Conservation (phyloP, 2,329 filamentous ascomycete species). For the Westerdykella aurantiaca region DNA sequence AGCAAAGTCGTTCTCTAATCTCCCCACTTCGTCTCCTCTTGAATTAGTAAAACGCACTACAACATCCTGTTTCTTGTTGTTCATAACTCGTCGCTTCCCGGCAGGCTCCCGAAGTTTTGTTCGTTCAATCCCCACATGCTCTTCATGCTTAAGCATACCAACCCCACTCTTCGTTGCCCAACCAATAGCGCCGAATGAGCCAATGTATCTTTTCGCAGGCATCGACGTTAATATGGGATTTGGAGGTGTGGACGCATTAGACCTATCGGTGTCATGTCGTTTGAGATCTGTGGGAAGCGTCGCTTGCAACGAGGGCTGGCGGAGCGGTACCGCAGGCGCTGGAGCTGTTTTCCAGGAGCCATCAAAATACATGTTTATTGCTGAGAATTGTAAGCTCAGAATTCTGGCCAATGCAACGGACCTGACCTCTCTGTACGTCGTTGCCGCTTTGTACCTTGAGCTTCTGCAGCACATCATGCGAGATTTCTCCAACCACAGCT, state of each 20-base stretch:
- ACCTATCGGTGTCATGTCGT: slow-evolving; percentile 22
- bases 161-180: slow-evolving; percentile 86
- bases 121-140: slow-evolving; percentile 79
- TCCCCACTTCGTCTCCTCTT: slow-evolving; percentile 74
- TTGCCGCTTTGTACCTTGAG: slow-evolving; percentile 48
- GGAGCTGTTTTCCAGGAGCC: slow-evolving; percentile 52
- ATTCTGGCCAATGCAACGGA: neutral
- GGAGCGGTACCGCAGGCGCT: slow-evolving; percentile 7
- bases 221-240: slow-evolving; percentile 32
- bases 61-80: slow-evolving; percentile 68
- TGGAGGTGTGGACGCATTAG: slow-evolving; percentile 15
- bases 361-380: slow-evolving; percentile 61
- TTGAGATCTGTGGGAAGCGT: slow-evolving; percentile 21
- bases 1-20: slow-evolving; percentile 79
- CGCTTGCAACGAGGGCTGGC: slow-evolving; percentile 14
- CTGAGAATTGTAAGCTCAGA: slow-evolving; percentile 26
- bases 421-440: slow-evolving; percentile 48
- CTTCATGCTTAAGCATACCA: slow-evolving; percentile 71
- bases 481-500: slow-evolving; percentile 53
- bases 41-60: slow-evolving; percentile 85
- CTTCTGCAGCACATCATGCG: slow-evolving; percentile 40
- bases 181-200: slow-evolving; percentile 82
- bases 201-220: slow-evolving; percentile 68
- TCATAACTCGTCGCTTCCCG: slow-evolving; percentile 43
- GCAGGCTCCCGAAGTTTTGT: slow-evolving; percentile 61